A percentile compares a stretch with the other conserved stretches of the same genome.
Conservation (phyloP, 169 alveolate genomes). For the Plasmodium knowlesi region DNA sequence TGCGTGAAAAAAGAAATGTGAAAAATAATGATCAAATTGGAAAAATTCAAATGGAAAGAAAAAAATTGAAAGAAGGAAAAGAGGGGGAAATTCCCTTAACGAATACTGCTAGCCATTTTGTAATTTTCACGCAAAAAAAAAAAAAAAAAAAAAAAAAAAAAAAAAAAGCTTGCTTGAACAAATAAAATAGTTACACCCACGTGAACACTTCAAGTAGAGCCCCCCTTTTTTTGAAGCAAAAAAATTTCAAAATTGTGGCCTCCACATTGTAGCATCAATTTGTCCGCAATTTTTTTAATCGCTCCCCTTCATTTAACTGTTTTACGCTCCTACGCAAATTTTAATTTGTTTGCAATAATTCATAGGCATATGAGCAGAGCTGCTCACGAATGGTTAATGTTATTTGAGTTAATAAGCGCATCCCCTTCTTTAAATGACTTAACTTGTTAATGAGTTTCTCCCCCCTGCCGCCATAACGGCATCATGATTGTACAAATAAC, state of each 20-base stretch:
- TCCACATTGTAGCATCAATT: background rate
- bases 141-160: slow-evolving; percentile 15
- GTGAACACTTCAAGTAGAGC: slow-evolving; percentile 6
- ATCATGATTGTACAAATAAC: background rate
- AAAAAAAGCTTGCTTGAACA: slow-evolving; percentile 4
- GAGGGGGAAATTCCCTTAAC: background rate
- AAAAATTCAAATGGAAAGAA: background rate
- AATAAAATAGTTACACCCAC: background rate
- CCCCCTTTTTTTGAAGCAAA: background rate
- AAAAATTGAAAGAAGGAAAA: background rate
- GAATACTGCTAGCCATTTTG: background rate
- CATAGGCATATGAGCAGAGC: background rate
- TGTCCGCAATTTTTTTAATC: slow-evolving; percentile 14
- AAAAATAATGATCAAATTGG: background rate
- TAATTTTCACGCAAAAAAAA: background rate
- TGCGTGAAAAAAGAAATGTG: background rate
- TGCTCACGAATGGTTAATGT: background rate
- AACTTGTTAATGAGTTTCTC: background rate
- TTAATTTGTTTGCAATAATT: background rate
- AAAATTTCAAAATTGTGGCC: background rate
- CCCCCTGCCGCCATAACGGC: background rate
- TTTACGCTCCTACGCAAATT: background rate
- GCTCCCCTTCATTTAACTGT: background rate
- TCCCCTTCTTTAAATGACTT: background rate
- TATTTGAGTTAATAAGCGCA: background rate